Conservation (phyloP, 2,329 filamentous ascomycete genomes). For the Apiospora hydei region DNA sequence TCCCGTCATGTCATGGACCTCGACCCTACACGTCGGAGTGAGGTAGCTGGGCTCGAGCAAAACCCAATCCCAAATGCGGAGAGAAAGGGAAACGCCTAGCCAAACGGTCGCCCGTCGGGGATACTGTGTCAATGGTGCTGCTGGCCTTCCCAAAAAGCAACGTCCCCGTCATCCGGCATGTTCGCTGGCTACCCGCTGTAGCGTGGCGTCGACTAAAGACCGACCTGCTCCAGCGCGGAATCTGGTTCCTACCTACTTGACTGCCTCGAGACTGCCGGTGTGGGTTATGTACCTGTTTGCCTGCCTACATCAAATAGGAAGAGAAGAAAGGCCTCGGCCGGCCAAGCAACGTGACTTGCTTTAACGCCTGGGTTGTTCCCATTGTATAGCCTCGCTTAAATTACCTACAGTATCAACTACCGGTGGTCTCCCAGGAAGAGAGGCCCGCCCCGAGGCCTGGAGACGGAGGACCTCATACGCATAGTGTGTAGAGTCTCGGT, state of each 20-base stretch:
- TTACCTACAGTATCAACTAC: slow-evolving; percentile 1
- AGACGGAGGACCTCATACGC: slow-evolving; percentile 11
- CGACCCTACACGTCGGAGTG: slow-evolving; percentile 13
- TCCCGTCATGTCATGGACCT: slow-evolving; percentile 18
- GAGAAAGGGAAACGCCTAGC: slow-evolving; percentile 29
- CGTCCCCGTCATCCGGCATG: slow-evolving; percentile 7
- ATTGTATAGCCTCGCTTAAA: slow-evolving; percentile 16
- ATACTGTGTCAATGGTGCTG: slow-evolving; percentile 7
- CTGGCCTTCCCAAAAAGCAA: slow-evolving; percentile 16
- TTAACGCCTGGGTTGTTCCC: background rate
- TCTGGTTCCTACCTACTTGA: background rate
- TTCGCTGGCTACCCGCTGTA: background rate
- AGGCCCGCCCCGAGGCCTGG: slow-evolving; percentile 16
- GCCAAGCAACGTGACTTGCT: background rate
- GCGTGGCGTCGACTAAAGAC: slow-evolving; percentile 7
- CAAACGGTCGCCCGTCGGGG: slow-evolving; percentile 27
- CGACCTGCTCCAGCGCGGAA: background rate
- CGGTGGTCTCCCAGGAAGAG: background rate
- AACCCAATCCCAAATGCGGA: slow-evolving; percentile 3
- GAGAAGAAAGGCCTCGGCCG: slow-evolving; percentile 6
- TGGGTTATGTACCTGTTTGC: background rate
- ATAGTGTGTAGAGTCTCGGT: slow-evolving; percentile 19
- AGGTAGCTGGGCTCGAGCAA: slow-evolving; percentile 14
- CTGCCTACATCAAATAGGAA: background rate
- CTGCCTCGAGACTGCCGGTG: background rate